phyloP scores from a whole-genome alignment of 345 rosid genomes.

The Dimocarpus longan region DNA sequence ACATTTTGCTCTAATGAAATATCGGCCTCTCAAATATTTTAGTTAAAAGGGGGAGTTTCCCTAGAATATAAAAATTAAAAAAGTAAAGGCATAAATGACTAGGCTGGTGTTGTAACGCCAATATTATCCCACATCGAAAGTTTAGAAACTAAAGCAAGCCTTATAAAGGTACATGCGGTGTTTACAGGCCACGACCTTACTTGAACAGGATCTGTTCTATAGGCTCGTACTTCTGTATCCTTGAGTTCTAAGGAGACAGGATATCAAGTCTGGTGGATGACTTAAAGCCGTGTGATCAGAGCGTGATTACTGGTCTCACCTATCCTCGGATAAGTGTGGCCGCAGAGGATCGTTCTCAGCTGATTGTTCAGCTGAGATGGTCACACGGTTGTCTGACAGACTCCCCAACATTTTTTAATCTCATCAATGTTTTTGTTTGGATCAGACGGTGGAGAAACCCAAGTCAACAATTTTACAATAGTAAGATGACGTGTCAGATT shows the following conservation, averaged over 20 bases:
- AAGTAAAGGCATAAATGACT: neutral
- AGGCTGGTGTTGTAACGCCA: neutral
- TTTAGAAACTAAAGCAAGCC: rapidly evolving
- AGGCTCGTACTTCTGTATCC: slow-evolving; percentile 8
- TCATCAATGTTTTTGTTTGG: neutral
- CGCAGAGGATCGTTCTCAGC: slow-evolving; percentile 18
- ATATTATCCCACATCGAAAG: neutral
- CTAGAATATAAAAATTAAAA: neutral
- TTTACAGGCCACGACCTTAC: neutral
- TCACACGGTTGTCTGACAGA: slow-evolving; percentile 13
- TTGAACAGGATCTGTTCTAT: slow-evolving; percentile 16
- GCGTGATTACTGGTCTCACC: neutral
- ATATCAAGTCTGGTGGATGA: slow-evolving; percentile 16
- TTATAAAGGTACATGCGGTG: rapidly evolving
- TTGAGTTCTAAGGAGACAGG: slow-evolving; percentile 12
- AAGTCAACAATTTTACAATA: neutral
- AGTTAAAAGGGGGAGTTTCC: neutral
- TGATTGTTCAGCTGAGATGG: neutral
- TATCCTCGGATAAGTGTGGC: too few relatives aligned
- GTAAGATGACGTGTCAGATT: neutral
- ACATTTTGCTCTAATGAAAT: too few relatives aligned
- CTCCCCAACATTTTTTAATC: neutral
- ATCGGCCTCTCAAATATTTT: neutral
- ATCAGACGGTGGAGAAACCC: neutral
- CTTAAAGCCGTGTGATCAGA: neutral